These are phyloP conservation scores for Leccinum obscurum DNA, from an alignment of 768 basidiomycete species.

Conservation along the genomic window DNA sequence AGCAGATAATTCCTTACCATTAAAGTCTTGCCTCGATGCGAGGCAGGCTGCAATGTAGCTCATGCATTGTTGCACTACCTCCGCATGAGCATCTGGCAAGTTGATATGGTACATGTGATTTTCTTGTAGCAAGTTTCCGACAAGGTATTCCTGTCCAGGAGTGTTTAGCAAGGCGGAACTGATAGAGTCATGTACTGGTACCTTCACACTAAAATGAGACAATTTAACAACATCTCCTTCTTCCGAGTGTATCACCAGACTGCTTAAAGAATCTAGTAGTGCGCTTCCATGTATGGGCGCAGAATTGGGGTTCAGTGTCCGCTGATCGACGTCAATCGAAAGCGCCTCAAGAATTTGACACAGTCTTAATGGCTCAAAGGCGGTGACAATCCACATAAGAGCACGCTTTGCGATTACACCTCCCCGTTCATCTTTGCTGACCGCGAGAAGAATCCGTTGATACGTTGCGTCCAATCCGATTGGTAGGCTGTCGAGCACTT, in stretches of 20 bases:
- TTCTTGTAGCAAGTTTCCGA: accelerated
- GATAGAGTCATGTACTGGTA: neutral
- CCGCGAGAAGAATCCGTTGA: neutral
- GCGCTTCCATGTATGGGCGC: neutral
- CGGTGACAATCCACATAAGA: neutral
- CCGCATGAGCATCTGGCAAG: neutral
- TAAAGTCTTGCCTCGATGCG: neutral
- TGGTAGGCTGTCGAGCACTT: neutral
- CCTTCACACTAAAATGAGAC: neutral
- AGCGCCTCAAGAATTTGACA: neutral
- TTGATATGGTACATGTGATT: neutral
- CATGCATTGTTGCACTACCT: neutral
- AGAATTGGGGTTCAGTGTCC: neutral
- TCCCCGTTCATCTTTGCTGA: neutral
- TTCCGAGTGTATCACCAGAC: neutral
- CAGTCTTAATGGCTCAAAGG: accelerated
- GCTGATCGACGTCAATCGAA: neutral
- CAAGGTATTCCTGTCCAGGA: neutral
- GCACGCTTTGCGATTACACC: neutral
- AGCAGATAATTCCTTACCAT: neutral
- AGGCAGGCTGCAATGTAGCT: neutral
- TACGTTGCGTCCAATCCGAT: neutral
- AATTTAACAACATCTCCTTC: neutral
- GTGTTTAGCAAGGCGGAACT: neutral
- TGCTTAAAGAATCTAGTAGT: neutral